Percentiles rank a stretch among this genome's conserved stretches.
phyloP scores from a whole-genome alignment of 208 protist species.

The Endotrypanum monterogeii region DNA sequence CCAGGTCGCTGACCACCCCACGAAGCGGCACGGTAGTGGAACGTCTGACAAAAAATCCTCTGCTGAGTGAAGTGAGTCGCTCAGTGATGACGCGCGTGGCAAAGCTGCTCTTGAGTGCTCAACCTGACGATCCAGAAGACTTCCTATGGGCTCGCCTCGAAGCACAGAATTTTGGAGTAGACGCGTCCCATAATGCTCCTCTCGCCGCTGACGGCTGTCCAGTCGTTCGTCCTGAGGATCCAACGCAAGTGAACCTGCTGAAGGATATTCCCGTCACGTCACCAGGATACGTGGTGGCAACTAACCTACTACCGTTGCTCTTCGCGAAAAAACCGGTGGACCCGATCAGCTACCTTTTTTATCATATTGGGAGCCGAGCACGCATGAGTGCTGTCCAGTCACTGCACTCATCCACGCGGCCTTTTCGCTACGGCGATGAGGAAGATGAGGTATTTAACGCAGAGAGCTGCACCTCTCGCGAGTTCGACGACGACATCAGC shows the following conservation, averaged over 20 bases:
- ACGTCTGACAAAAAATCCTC: conserved; percentile 43
- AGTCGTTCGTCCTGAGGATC: conserved; percentile 40
- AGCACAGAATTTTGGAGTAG: conserved; percentile 47
- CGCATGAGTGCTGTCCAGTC: conserved; percentile 41
- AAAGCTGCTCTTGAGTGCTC: conserved; percentile 43
- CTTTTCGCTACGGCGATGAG: conserved; percentile 21
- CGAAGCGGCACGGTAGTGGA: conserved; percentile 49
- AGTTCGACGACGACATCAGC: conserved; percentile 42
- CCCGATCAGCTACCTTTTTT: conserved; percentile 71
- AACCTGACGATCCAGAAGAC: conserved; percentile 60
- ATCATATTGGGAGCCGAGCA: conserved; percentile 45
- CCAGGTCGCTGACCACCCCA: not conserved
- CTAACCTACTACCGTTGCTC: conserved; percentile 41
- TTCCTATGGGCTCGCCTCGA: conserved; percentile 62
- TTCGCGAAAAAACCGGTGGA: conserved; percentile 66
- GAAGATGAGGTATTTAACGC: conserved; percentile 26
- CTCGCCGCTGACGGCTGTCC: conserved; percentile 28
- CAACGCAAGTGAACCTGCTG: conserved; percentile 49
- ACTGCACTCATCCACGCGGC: conserved; percentile 38
- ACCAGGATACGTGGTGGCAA: conserved; percentile 49
- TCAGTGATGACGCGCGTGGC: conserved; percentile 36
- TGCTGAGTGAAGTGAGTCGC: conserved; percentile 29
- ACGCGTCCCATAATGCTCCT: conserved; percentile 31
- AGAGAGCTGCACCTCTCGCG: conserved; percentile 49
- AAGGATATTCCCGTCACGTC: conserved; percentile 44